A percentile compares a stretch with the other conserved stretches of the same genome.
Conservation (phyloP, 352 stramenopile species). For the Globisporangium nodosum region DNA sequence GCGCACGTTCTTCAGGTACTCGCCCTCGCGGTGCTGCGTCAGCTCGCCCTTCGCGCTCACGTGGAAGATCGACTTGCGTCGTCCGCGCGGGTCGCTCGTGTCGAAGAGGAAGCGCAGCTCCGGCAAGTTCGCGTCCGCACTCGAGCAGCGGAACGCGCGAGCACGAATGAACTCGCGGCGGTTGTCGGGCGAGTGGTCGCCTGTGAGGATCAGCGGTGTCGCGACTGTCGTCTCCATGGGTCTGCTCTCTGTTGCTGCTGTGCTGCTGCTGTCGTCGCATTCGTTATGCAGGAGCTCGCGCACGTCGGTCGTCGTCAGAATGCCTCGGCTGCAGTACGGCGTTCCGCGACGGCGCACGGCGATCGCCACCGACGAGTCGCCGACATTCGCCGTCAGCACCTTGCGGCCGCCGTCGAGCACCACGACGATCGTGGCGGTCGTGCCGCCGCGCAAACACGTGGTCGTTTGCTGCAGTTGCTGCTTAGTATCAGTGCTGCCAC, state of each 20-base stretch:
- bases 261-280: neutral
- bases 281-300: neutral
- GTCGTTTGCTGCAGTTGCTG: slow-evolving; percentile 13
- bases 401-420: slow-evolving; percentile 60
- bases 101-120: slow-evolving; percentile 88
- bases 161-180: slow-evolving; percentile 69
- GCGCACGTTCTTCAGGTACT: slow-evolving; percentile 90
- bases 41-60: slow-evolving; percentile 23
- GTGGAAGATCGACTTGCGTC: slow-evolving; percentile 35
- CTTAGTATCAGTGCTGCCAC: neutral
- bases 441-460: slow-evolving; percentile 87
- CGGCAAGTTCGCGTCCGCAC: slow-evolving; percentile 27
- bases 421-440: slow-evolving; percentile 79
- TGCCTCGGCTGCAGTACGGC: neutral
- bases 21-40: slow-evolving; percentile 29
- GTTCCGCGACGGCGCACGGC: slow-evolving; percentile 9
- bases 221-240: neutral
- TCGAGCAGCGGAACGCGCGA: slow-evolving; percentile 24
- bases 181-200: slow-evolving; percentile 80
- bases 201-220: slow-evolving; percentile 60
- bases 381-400: slow-evolving; percentile 80
- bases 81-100: slow-evolving; percentile 23
- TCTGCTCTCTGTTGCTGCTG: slow-evolving; percentile 3
- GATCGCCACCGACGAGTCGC: slow-evolving; percentile 64
- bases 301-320: slow-evolving; percentile 24